phyloP scores from a whole-genome alignment of 1,284 basidiomycete species.

The Cryptococcus sp. region DNA sequence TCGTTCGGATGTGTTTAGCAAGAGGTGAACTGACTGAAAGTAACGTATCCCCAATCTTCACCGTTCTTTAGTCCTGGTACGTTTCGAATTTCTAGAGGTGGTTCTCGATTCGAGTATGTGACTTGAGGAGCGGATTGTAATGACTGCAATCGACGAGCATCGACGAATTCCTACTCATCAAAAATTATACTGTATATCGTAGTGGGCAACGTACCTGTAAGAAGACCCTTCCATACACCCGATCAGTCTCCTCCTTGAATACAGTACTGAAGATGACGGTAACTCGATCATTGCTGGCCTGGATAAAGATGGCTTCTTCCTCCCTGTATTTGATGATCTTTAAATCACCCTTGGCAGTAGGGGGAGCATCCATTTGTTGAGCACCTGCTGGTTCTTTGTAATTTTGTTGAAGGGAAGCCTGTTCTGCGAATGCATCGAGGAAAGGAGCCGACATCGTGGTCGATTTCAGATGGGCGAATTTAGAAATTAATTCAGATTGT shows the following conservation, averaged over 20 bases:
- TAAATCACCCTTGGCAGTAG: conserved; percentile 63
- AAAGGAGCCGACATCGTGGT: conserved; percentile 95
- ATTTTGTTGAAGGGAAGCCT: conserved; percentile 72
- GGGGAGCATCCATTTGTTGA: conserved; percentile 49
- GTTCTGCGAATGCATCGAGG: conserved; percentile 80
- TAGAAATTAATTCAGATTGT: conserved; percentile 72
- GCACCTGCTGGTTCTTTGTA: conserved; percentile 47
- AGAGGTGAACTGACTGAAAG: conserved; percentile 60
- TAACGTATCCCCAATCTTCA: conserved; percentile 96
- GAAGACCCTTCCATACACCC: conserved; percentile 95
- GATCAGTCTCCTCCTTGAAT: conserved; percentile 96
- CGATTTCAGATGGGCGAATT: conserved; percentile 82
- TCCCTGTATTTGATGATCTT: conserved; percentile 94
- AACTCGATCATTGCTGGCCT: conserved; percentile 88
- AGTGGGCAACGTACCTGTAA: conserved; percentile 64
- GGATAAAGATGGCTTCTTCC: conserved; percentile 95
- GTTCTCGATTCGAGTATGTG: conserved; percentile 91
- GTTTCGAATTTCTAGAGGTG: conserved; percentile 90
- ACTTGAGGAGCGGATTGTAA: conserved; percentile 98
- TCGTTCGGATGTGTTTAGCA: background rate
- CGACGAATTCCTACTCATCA: conserved; percentile 82
- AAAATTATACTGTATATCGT: background rate
- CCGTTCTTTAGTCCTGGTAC: conserved; percentile 72
- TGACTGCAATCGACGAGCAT: conserved; percentile 85
- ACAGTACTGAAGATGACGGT: conserved; percentile 97